Conservation (phyloP, 768 basidiomycete species). For the Boletus sp. region DNA sequence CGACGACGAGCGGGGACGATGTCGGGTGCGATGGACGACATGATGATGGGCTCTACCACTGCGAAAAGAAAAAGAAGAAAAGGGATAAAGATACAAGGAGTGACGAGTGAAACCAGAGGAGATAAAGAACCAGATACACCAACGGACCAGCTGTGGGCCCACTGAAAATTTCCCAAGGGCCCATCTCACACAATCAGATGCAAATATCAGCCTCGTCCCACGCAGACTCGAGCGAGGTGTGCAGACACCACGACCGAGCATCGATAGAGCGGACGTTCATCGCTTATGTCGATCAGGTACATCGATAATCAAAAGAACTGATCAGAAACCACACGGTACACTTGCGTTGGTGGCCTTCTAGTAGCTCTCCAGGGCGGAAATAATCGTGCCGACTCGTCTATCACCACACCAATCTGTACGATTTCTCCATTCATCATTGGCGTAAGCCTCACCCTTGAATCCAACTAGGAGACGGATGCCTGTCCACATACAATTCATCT, state of each 20-base stretch:
- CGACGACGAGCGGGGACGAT: conserved; percentile 42
- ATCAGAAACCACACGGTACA: too few relatives aligned
- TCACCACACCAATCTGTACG: too few relatives aligned
- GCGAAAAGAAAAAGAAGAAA: background rate
- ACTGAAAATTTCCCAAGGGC: conserved; percentile 12
- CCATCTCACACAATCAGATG: conserved; percentile 20
- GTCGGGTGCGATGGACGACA: conserved; percentile 17
- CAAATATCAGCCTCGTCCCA: too few relatives aligned
- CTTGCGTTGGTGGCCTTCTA: too few relatives aligned
- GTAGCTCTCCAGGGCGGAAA: too few relatives aligned
- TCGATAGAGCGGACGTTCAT: background rate
- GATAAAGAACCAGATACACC: background rate
- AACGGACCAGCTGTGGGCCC: background rate
- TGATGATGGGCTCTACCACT: conserved; percentile 1
- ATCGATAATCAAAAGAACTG: background rate
- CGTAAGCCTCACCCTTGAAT: too few relatives aligned
- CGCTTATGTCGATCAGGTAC: background rate
- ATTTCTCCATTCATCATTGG: too few relatives aligned
- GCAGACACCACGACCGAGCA: too few relatives aligned
- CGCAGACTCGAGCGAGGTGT: too few relatives aligned
- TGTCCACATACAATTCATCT: too few relatives aligned
- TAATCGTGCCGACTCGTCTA: too few relatives aligned
- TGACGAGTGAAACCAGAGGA: background rate
- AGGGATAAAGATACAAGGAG: background rate
- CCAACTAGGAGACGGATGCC: too few relatives aligned